phyloP scores from a whole-genome alignment of 176 grass and related monocot genomes.

The Ensete ventricosum region DNA sequence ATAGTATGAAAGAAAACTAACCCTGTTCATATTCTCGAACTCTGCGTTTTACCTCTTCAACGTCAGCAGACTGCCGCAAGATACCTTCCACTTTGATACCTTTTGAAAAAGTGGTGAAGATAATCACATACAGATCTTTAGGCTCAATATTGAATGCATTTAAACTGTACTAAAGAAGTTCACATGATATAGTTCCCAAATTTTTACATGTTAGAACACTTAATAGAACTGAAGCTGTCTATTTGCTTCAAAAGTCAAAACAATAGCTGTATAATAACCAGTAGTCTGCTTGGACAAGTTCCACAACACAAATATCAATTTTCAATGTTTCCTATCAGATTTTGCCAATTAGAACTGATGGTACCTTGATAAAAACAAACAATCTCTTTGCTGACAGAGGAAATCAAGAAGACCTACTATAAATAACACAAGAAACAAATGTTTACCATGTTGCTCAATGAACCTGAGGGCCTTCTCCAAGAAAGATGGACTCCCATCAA shows the following conservation, averaged over 20 bases:
- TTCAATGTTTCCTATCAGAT: not conserved
- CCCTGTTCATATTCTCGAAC: slow-evolving; percentile 88
- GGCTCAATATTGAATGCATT: not conserved
- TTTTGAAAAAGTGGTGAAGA: slow-evolving; percentile 22
- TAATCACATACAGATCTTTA: not conserved
- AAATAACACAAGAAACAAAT: slow-evolving; percentile 15
- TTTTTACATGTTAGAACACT: too few species aligned
- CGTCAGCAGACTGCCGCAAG: slow-evolving; percentile 94
- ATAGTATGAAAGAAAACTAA: slow-evolving; percentile 9
- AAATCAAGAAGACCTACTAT: not conserved
- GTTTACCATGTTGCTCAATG: slow-evolving; percentile 85
- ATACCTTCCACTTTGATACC: slow-evolving; percentile 95
- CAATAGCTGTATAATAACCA: too few species aligned
- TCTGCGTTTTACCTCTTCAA: slow-evolving; percentile 97
- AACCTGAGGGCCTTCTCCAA: slow-evolving; percentile 91
- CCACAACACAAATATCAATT: not conserved
- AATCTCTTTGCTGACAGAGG: not conserved
- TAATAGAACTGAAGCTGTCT: too few species aligned
- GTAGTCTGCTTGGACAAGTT: too few species aligned
- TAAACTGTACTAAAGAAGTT: not conserved
- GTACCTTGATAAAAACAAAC: not conserved
- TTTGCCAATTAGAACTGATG: not conserved
- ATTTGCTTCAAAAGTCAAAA: too few species aligned
- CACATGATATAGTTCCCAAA: too few species aligned
- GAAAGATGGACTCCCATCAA: slow-evolving; percentile 79